Base-by-base conservation (phyloP, 495 filamentous ascomycete genomes). In the Cercophora newfieldiana region DNA sequence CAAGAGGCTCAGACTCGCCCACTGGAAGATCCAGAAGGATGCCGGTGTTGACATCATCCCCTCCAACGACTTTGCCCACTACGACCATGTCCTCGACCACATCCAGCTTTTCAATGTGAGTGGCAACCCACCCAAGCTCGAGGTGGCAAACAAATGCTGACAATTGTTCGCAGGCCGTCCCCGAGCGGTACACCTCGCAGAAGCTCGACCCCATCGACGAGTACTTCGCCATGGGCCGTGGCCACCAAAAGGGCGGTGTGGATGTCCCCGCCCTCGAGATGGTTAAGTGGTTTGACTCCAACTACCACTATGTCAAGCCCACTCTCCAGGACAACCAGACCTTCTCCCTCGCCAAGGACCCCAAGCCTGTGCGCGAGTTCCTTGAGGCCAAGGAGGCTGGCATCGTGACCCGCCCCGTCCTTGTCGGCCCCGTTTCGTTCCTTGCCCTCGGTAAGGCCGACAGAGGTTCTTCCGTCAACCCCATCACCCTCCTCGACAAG, bases 231-330 rank as follows among this genome's bases (percentile, higher is more conserved):
- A 96, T 98, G 95, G 95, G 96, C 74, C 90, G 95, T 87, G 95
- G 95, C 78, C 94, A 92, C 80, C 95, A 99, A 82, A 93, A 91
- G 85, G 84, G 86, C 63, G 92, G 89, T 70, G 86, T 99, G 69
- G 95, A 99, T 83, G 95, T 99, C 72, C 94, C 94, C 56, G 84
- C 83, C 74, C 84, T 98, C 78, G 95, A 99, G 86, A 99, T 99
- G 95, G 95, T 99, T 61, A 99, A 99, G 84, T 99, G 96, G 95
- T 99, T 99, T 79, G 95, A 99, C 86, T 96, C 92, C 70, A 99
- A 99, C 89, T 99, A 99, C 88, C 95, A 99, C 87, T 98, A 98
- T 83, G 95, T 98, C 81, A 97, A 97, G 88, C 95, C 95, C 65
- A 97, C 95, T 65, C 86, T 99, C 64, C 91, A 96, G 80, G 90